phyloP scores from a whole-genome alignment of 2,329 filamentous ascomycete genomes.

The Aureobasidium musti region DNA sequence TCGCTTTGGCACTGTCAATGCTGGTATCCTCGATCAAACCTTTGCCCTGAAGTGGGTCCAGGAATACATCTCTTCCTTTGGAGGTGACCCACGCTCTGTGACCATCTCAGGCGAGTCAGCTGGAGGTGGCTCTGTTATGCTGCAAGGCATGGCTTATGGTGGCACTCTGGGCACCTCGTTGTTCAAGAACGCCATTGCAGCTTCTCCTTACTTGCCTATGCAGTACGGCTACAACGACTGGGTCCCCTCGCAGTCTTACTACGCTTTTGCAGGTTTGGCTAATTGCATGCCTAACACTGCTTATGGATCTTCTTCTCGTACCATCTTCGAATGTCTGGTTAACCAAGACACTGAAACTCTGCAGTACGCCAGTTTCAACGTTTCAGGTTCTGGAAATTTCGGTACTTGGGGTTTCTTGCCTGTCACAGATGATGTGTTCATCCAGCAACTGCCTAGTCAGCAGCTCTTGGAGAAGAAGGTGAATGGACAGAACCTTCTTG shows the following conservation, averaged over 20 bases:
- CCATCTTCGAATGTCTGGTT: constrained; percentile 50
- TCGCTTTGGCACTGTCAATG: constrained; percentile 44
- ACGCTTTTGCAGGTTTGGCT: constrained; percentile 48
- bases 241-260: constrained; percentile 51
- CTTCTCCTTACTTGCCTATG: constrained; percentile 56
- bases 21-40: constrained; percentile 51
- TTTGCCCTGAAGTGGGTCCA: constrained; percentile 56
- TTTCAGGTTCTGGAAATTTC: constrained; percentile 39
- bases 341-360: constrained; percentile 42
- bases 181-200: constrained; percentile 42
- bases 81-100: constrained; percentile 50
- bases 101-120: constrained; percentile 47
- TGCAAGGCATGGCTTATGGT: constrained; percentile 41
- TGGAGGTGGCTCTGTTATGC: constrained; percentile 46
- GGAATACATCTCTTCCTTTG: constrained; percentile 50
- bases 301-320: constrained; percentile 38
- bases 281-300: constrained; percentile 45
- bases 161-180: constrained; percentile 34
- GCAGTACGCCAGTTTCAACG: constrained; percentile 43
- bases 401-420: constrained; percentile 51
- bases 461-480: constrained; percentile 44
- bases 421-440: constrained; percentile 47
- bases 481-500: constrained; percentile 46
- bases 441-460: constrained; percentile 44
- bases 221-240: constrained; percentile 54